Percentiles rank a stretch among this genome's conserved stretches.
Conservation (phyloP, 345 rosid genomes). For the Eucalyptus viminalis region DNA sequence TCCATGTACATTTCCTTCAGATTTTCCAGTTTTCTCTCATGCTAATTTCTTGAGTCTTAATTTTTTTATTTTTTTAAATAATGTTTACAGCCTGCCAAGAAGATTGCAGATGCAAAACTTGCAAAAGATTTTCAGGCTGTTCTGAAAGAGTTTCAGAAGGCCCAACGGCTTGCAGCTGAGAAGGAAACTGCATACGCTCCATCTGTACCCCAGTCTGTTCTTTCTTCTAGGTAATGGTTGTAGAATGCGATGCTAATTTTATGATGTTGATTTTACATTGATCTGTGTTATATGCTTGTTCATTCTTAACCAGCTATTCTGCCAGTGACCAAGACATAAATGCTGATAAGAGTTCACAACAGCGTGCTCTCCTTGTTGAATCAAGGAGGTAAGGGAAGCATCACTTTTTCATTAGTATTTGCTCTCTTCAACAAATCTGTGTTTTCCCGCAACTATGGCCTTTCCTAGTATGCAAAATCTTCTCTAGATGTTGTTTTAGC, state of each 20-base stretch:
- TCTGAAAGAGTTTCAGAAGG: constrained; percentile 8
- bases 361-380: constrained; percentile 64
- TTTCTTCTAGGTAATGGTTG: background rate
- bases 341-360: constrained; percentile 41
- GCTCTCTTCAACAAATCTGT: background rate
- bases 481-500: background rate
- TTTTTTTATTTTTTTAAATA: background rate
- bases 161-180: constrained; percentile 13
- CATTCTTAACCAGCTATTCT: constrained; percentile 8
- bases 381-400: constrained; percentile 49
- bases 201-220: constrained; percentile 9
- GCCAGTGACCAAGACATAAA: constrained; percentile 32
- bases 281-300: background rate
- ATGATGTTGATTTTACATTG: background rate
- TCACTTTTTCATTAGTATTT: background rate
- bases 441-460: background rate
- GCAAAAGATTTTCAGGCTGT: constrained; percentile 11
- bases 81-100: constrained; percentile 2
- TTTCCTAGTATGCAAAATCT: background rate
- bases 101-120: constrained; percentile 9
- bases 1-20: background rate
- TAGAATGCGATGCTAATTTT: background rate
- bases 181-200: constrained; percentile 8
- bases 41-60: background rate
- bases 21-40: background rate